A percentile compares a stretch with the other conserved stretches of the same genome.
phyloP scores from a whole-genome alignment of 1,284 basidiomycete species.

The Wolfiporia cocos region DNA sequence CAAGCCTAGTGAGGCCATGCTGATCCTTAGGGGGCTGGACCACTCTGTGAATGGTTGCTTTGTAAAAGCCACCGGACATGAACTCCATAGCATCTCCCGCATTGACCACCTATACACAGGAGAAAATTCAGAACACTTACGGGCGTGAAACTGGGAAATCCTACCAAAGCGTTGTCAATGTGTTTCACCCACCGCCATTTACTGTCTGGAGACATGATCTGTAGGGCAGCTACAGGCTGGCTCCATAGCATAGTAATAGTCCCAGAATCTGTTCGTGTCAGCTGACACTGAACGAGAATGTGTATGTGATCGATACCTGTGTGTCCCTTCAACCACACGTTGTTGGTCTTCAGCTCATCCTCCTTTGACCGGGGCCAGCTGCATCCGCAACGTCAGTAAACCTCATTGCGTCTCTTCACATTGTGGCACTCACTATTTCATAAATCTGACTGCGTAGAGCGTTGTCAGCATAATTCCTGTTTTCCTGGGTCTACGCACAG shows the following conservation, averaged over 20 bases:
- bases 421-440: constrained; percentile 29
- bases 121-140: too few species aligned
- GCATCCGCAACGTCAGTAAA: not conserved
- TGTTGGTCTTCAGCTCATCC: constrained; percentile 45
- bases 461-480: not conserved
- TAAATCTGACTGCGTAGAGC: constrained; percentile 21
- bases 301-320: constrained; percentile 40
- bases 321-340: constrained; percentile 59
- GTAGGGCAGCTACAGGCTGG: constrained; percentile 52
- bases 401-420: too few species aligned
- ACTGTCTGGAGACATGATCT: constrained; percentile 45
- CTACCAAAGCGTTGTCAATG: constrained; percentile 50
- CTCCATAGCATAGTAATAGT: constrained; percentile 51
- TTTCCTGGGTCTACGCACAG: not conserved
- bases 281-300: not conserved
- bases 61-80: constrained; percentile 44
- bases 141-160: not conserved
- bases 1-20: constrained; percentile 38
- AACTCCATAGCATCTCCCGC: constrained; percentile 54
- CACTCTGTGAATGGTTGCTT: constrained; percentile 32
- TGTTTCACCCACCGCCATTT: constrained; percentile 56
- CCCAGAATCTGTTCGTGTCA: constrained; percentile 38
- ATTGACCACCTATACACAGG: constrained; percentile 39
- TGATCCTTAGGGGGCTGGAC: constrained; percentile 43
- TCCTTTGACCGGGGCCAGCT: constrained; percentile 33